Evolutionary conservation across 1,284 basidiomycete species (phyloP).

Genomic region (Fomitopsis pinicola): DNA sequence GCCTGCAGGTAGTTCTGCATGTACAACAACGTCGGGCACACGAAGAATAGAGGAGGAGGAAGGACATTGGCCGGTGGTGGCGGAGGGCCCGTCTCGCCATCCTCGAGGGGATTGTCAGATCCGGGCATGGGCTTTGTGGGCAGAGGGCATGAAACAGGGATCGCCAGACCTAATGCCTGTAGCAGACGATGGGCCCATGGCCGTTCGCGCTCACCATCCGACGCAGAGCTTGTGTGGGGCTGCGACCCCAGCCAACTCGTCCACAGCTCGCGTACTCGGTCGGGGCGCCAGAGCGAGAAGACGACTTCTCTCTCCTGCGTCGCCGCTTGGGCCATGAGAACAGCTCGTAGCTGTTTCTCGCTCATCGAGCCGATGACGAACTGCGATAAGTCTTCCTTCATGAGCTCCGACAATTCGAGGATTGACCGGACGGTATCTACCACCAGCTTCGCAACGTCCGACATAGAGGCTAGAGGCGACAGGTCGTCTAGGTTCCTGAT

Average conservation of each 20-base stretch:
- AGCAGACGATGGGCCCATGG: constrained; percentile 46
- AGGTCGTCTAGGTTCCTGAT: constrained; percentile 35
- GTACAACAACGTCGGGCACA: constrained; percentile 45
- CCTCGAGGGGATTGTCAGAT: too few species aligned
- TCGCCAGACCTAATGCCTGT: constrained; percentile 39
- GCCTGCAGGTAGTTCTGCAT: constrained; percentile 71
- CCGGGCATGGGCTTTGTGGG: constrained; percentile 22
- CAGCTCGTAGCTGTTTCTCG: constrained; percentile 47
- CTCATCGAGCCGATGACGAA: constrained; percentile 57
- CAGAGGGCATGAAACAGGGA: constrained; percentile 42
- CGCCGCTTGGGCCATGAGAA: constrained; percentile 49
- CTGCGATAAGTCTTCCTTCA: constrained; percentile 62
- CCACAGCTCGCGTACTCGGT: constrained; percentile 35
- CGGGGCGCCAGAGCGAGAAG: constrained; percentile 44
- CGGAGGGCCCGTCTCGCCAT: background rate
- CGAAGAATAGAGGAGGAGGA: constrained; percentile 61
- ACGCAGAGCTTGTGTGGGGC: constrained; percentile 2
- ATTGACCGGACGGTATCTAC: constrained; percentile 42
- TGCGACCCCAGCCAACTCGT: constrained; percentile 34
- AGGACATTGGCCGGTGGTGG: constrained; percentile 33
- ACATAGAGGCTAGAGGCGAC: constrained; percentile 14
- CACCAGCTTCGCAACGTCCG: constrained; percentile 36
- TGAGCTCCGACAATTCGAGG: constrained; percentile 46
- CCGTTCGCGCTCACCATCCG: background rate
- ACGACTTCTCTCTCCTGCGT: constrained; percentile 48